Conservation (phyloP, 2,329 filamentous ascomycete species). For the Didymella pomorum region DNA sequence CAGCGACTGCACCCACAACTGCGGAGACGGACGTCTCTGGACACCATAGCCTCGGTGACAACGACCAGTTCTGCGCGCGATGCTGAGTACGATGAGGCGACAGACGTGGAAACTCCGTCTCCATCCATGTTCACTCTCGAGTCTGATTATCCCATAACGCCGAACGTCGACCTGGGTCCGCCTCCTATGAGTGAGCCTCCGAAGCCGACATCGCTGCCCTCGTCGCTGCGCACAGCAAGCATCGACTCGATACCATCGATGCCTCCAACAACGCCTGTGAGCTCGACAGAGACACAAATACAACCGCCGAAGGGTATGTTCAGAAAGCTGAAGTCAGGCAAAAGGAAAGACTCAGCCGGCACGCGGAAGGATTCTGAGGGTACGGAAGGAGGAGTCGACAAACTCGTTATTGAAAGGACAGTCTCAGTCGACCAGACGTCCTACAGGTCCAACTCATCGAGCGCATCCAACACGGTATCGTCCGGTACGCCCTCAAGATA, state of each 20-base stretch:
- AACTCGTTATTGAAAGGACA: slow-evolving; percentile 44
- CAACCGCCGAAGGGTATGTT: slow-evolving; percentile 34
- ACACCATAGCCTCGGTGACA: slow-evolving; percentile 45
- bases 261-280: slow-evolving; percentile 22
- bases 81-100: slow-evolving; percentile 10
- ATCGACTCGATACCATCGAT: slow-evolving; percentile 24
- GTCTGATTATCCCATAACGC: slow-evolving; percentile 13
- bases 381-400: slow-evolving; percentile 24
- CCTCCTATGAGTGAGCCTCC: slow-evolving; percentile 9
- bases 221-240: slow-evolving; percentile 19
- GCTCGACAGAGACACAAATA: slow-evolving; percentile 25
- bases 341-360: slow-evolving; percentile 7
- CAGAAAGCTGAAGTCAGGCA: slow-evolving; percentile 29
- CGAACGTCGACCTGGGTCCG: slow-evolving; percentile 8
- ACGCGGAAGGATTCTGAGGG: slow-evolving; percentile 7
- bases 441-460: slow-evolving; percentile 38
- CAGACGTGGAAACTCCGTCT: slow-evolving; percentile 24
- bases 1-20: slow-evolving; percentile 34
- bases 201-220: slow-evolving; percentile 6
- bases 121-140: slow-evolving; percentile 26
- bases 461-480: slow-evolving; percentile 33
- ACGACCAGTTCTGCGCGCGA: slow-evolving; percentile 31
- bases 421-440: slow-evolving; percentile 47
- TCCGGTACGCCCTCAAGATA: slow-evolving; percentile 28
- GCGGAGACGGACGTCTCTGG: slow-evolving; percentile 39